Conservation (phyloP, 2,329 filamentous ascomycete genomes). For the Ramularia endophylla region DNA sequence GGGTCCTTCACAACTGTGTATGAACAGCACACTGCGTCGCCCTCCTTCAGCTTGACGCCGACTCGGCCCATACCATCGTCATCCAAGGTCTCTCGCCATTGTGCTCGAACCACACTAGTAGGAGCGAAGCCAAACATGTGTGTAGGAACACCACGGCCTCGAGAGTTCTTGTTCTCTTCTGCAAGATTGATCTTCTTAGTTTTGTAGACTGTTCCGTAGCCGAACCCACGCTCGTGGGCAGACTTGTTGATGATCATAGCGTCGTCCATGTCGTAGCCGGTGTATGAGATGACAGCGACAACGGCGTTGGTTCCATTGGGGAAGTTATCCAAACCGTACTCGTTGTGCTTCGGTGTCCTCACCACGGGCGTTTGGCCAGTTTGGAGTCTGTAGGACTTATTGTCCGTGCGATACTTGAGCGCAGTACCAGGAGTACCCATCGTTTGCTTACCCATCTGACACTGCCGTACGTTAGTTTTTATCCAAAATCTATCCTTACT, state of each 20-base stretch:
- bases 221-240: conserved; percentile 90
- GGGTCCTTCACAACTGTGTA: conserved; percentile 77
- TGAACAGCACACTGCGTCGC: conserved; percentile 81
- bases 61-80: conserved; percentile 81
- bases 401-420: conserved; percentile 82
- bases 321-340: conserved; percentile 96
- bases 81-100: conserved; percentile 68
- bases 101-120: conserved; percentile 62
- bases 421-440: conserved; percentile 95
- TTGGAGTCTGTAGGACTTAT: conserved; percentile 92
- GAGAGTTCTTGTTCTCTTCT: conserved; percentile 59
- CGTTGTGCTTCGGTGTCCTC: conserved; percentile 85
- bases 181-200: conserved; percentile 86
- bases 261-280: conserved; percentile 99
- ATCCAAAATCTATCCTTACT: too few relatives aligned
- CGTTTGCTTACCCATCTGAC: conserved; percentile 98
- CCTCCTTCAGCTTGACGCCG: conserved; percentile 70
- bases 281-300: conserved; percentile 97
- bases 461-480: conserved; percentile 53
- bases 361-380: conserved; percentile 95
- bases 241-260: conserved; percentile 99
- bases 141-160: conserved; percentile 48
- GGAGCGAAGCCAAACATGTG: conserved; percentile 92
- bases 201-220: conserved; percentile 95
- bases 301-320: conserved; percentile 94